Evolutionary conservation across 176 grass and related monocot genomes (phyloP).

Genomic region (Alopecurus myosuroides): DNA sequence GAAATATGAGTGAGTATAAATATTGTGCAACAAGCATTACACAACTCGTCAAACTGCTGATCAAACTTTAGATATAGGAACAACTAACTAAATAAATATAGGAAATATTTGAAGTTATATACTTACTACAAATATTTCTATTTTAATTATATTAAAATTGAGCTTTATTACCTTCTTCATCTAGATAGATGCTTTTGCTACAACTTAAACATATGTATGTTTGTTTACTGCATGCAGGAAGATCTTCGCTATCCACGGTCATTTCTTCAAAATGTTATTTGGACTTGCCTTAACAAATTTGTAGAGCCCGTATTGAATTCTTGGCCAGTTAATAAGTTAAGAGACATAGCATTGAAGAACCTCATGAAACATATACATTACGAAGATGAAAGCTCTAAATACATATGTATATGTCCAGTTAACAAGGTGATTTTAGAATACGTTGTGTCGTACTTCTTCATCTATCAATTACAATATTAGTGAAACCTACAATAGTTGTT

Average conservation of each 20-base stretch:
- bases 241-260: conserved; percentile 37
- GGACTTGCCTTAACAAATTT: conserved; percentile 41
- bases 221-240: conserved; percentile 18
- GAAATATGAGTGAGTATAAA: background rate
- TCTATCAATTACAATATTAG: background rate
- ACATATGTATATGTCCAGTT: conserved; percentile 43
- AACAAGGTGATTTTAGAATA: conserved; percentile 26
- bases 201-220: background rate
- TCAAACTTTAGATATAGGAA: background rate
- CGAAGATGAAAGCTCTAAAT: conserved; percentile 36
- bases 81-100: background rate
- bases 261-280: conserved; percentile 38
- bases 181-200: background rate
- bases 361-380: conserved; percentile 47
- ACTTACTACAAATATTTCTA: background rate
- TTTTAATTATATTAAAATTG: background rate
- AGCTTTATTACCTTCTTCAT: background rate
- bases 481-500: background rate
- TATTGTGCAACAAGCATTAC: background rate
- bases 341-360: conserved; percentile 20
- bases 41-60: background rate
- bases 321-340: conserved; percentile 37
- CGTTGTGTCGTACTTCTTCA: background rate
- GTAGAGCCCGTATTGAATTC: conserved; percentile 31
- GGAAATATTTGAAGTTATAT: background rate